A percentile compares a stretch with the other conserved stretches of the same genome.
Evolutionary conservation across 441 rosid species (phyloP).

Genomic region (Syzygium malaccense): DNA sequence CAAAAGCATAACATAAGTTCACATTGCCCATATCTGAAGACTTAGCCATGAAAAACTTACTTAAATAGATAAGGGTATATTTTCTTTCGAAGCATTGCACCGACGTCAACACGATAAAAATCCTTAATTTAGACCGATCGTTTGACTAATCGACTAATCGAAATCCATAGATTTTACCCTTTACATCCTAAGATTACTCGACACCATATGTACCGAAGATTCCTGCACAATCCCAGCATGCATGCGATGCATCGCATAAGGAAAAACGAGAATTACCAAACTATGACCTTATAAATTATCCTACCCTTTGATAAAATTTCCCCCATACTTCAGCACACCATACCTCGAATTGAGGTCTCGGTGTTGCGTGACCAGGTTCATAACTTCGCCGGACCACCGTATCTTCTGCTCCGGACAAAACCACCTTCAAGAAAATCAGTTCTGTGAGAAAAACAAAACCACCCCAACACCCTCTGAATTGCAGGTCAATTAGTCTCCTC

Average conservation of each 20-base stretch:
- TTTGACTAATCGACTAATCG: neutral
- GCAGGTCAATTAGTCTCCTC: neutral
- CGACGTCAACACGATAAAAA: neutral
- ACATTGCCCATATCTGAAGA: neutral
- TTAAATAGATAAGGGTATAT: neutral
- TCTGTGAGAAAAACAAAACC: neutral
- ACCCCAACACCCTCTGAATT: neutral
- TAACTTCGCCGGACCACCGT: neutral
- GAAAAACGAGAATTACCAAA: neutral
- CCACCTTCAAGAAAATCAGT: neutral
- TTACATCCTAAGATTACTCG: neutral
- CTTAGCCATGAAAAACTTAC: neutral
- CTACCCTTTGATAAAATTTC: neutral
- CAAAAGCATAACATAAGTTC: neutral
- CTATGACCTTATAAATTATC: conserved; percentile 2
- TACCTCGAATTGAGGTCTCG: conserved; percentile 21
- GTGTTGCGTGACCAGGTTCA: neutral
- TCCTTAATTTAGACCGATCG: neutral
- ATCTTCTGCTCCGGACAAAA: neutral
- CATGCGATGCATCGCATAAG: neutral
- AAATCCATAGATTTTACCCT: neutral
- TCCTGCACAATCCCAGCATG: neutral
- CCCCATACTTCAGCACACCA: conserved; percentile 5
- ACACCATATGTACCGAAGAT: neutral
- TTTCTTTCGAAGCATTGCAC: neutral